Percentiles rank a stretch among this genome's conserved stretches.
These are phyloP conservation scores for Ceratobasidium sp. DNA, from an alignment of 1,284 basidiomycete species.

Conservation along the genomic window DNA sequence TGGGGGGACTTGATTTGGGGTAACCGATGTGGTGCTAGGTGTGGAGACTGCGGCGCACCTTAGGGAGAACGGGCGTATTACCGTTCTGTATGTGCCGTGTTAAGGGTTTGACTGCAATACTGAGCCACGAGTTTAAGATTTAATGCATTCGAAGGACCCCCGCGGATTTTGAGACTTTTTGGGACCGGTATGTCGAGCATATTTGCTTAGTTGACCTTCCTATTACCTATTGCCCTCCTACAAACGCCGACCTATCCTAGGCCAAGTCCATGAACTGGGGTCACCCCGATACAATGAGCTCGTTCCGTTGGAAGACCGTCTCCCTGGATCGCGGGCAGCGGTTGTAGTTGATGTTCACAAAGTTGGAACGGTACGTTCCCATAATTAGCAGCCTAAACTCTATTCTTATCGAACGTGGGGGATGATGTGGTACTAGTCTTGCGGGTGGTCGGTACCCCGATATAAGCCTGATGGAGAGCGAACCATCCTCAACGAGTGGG, in stretches of 20 bases:
- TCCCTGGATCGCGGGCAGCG: slow-evolving; percentile 66
- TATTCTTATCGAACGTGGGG: neutral
- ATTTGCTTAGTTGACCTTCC: no score
- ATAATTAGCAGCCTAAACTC: slow-evolving; percentile 47
- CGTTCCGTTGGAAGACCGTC: slow-evolving; percentile 60
- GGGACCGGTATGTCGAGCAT: slow-evolving; percentile 62
- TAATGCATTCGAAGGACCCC: slow-evolving; percentile 69
- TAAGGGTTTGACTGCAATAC: neutral
- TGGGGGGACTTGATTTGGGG: no score
- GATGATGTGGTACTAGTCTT: slow-evolving; percentile 58
- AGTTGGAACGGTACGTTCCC: slow-evolving; percentile 63
- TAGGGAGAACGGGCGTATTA: slow-evolving; percentile 69
- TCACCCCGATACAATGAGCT: slow-evolving; percentile 65
- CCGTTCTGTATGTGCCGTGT: slow-evolving; percentile 57
- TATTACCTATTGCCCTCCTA: neutral
- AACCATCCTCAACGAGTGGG: slow-evolving; percentile 58
- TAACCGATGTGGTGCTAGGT: slow-evolving; percentile 56
- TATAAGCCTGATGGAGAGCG: slow-evolving; percentile 65
- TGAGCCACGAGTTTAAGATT: slow-evolving; percentile 54
- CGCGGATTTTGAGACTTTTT: slow-evolving; percentile 66
- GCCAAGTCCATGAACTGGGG: slow-evolving; percentile 66
- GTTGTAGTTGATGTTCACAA: slow-evolving; percentile 67
- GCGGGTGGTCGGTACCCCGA: slow-evolving; percentile 66
- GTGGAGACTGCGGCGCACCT: slow-evolving; percentile 73
- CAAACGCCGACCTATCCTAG: slow-evolving; percentile 52